Evolutionary conservation across 2,329 filamentous ascomycete species (phyloP).

Genomic region (Aureobasidium sp.): DNA sequence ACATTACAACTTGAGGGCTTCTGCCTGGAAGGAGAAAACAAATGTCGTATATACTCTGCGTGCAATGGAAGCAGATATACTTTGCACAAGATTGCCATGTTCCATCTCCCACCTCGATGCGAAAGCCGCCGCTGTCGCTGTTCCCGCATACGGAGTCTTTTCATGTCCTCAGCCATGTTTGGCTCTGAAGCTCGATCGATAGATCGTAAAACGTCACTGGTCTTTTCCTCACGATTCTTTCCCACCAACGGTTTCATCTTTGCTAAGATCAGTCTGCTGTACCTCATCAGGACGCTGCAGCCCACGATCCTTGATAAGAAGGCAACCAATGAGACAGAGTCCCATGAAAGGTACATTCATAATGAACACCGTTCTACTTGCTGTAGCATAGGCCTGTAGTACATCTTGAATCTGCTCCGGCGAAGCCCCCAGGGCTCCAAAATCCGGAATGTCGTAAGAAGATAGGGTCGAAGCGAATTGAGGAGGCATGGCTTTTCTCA

Average conservation of each 20-base stretch:
- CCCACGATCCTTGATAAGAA: background rate
- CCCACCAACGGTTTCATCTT: background rate
- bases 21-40: too few relatives aligned
- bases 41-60: too few relatives aligned
- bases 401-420: background rate
- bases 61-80: too few relatives aligned
- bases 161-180: background rate
- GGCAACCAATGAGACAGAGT: background rate
- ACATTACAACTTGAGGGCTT: too few relatives aligned
- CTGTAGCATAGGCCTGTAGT: background rate
- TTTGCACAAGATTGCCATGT: too few relatives aligned
- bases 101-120: background rate
- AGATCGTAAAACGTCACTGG: background rate
- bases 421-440: background rate
- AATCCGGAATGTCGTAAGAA: background rate
- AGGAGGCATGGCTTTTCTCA: background rate
- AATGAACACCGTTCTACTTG: background rate
- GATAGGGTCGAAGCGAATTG: background rate
- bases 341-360: slow-evolving; percentile 2
- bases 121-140: background rate
- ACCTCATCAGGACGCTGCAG: background rate
- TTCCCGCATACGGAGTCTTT: background rate
- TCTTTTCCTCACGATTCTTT: background rate
- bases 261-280: background rate
- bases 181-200: background rate